Base-by-base conservation (phyloP, 176 grass and related monocot genomes). In the Cenchrus americanus region DNA sequence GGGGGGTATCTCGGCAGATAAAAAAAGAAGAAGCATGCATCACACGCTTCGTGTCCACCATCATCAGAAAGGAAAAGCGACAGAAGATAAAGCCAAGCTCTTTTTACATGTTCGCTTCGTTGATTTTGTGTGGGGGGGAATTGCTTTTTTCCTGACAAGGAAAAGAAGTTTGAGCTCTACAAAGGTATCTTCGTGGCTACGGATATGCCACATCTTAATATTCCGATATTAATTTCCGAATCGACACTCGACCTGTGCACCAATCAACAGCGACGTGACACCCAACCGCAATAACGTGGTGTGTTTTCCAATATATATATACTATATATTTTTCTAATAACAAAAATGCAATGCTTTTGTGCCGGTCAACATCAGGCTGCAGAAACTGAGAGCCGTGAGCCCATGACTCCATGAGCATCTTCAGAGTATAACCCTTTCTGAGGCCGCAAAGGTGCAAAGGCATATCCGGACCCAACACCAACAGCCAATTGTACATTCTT, bases 211-310 rank as follows among this genome's bases (percentile, higher is more conserved):
- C 49, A 12, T 8, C 41, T 5, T 5, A 63, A 34, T 18, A 54
- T 14, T 8, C 43, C 3, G 30, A 62, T 62, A 75, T 80, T 65
- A 47, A 71, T 30, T 17, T 47, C 9, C 1, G 27, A 71, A 83
- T 47, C 3, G 80, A 59, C 47, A 27, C 47, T 5, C 48, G 34
- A 65, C 26, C 42, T 18, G 75, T 67, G 61, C 64, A 24, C 68
- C 68, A 73, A 66, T 3, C 23, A 78, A 54, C 65, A 64, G 42
- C 62, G 82, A 81, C 62, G 65, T 30, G 69, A 43, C 82, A 81
- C 77, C 44, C 13, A 70, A 66, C 86, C 48, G 27, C 26, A 53
- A 1, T 50, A 52, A 52, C 47, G 70, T 32, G 30, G 1, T 13
- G 15, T 34, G 34, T 57, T 34, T 54, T 30, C 51, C 21, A 37